A percentile compares a stretch with the other conserved stretches of the same genome.
phyloP scores from a whole-genome alignment of 2,329 filamentous ascomycete genomes.

The Alternaria brassicicola region DNA sequence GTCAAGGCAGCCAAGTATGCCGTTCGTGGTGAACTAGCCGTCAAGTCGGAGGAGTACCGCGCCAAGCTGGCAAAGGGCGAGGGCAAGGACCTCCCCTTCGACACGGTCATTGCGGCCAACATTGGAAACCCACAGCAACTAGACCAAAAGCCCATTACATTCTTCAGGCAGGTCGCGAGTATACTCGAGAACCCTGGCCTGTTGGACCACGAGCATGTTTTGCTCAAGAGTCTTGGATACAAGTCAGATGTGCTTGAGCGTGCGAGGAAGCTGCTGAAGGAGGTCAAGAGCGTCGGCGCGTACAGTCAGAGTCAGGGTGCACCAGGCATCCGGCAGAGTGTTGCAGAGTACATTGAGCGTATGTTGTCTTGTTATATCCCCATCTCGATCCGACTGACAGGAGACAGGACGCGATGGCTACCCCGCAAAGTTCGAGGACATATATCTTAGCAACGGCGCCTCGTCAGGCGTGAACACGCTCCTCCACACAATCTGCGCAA shows the following conservation, averaged over 20 bases:
- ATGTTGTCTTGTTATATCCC: conserved; percentile 36
- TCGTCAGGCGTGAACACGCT: conserved; percentile 95
- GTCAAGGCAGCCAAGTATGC: conserved; percentile 91
- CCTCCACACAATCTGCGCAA: conserved; percentile 84
- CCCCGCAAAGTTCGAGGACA: conserved; percentile 76
- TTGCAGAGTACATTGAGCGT: conserved; percentile 92
- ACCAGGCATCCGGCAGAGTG: conserved; percentile 82
- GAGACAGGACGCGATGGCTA: conserved; percentile 81
- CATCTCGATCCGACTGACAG: conserved; percentile 12
- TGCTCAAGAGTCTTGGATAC: conserved; percentile 79
- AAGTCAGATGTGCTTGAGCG: conserved; percentile 86
- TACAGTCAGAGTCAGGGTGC: conserved; percentile 95
- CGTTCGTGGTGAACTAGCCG: conserved; percentile 92
- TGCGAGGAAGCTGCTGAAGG: conserved; percentile 78
- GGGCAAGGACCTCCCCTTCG: conserved; percentile 76
- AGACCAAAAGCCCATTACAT: conserved; percentile 98
- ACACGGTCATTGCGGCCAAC: conserved; percentile 92
- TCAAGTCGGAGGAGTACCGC: conserved; percentile 90
- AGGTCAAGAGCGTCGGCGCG: conserved; percentile 89
- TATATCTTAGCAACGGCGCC: conserved; percentile 91
- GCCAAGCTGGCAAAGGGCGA: conserved; percentile 68
- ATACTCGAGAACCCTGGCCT: conserved; percentile 88
- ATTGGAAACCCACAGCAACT: conserved; percentile 99
- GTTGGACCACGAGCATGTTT: conserved; percentile 80
- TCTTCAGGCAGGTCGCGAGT: conserved; percentile 96